These are phyloP conservation scores for Fusarium phyllophilum DNA, from an alignment of 2,329 filamentous ascomycete genomes.

Conservation along the genomic window DNA sequence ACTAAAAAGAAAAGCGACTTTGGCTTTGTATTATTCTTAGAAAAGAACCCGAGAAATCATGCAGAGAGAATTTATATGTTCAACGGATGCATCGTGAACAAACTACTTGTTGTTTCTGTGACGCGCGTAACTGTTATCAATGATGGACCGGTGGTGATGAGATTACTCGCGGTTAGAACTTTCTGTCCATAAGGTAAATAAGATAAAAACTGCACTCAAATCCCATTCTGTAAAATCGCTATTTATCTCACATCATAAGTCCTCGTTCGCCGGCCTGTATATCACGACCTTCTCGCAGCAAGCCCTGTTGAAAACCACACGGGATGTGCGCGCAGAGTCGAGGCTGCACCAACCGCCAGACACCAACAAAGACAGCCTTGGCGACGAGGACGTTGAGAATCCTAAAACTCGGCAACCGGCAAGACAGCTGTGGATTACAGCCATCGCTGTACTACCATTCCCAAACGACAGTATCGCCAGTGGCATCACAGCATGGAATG, in stretches of 20 bases:
- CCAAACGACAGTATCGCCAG: background rate
- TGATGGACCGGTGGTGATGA: accelerated
- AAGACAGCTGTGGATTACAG: background rate
- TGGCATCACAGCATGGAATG: background rate
- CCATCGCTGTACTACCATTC: background rate
- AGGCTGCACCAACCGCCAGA: background rate
- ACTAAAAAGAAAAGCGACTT: no score
- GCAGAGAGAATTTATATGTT: background rate
- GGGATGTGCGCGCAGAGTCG: accelerated
- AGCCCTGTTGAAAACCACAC: background rate
- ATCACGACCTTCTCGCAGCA: background rate
- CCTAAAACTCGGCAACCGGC: background rate
- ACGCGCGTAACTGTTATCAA: background rate
- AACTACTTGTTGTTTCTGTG: accelerated
- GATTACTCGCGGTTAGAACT: background rate
- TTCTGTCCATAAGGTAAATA: no score
- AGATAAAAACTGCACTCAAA: no score
- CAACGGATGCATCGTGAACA: background rate
- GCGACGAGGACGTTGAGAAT: background rate
- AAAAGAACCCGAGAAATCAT: no score
- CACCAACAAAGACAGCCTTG: background rate
- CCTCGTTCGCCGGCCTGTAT: background rate
- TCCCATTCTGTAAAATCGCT: background rate
- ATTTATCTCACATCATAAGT: background rate
- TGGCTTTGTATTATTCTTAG: no score